Evolutionary conservation across 2,329 filamentous ascomycete genomes (phyloP), one percentile per base, ranked within the genome.

Genomic region (Pyrenophora teres): DNA sequence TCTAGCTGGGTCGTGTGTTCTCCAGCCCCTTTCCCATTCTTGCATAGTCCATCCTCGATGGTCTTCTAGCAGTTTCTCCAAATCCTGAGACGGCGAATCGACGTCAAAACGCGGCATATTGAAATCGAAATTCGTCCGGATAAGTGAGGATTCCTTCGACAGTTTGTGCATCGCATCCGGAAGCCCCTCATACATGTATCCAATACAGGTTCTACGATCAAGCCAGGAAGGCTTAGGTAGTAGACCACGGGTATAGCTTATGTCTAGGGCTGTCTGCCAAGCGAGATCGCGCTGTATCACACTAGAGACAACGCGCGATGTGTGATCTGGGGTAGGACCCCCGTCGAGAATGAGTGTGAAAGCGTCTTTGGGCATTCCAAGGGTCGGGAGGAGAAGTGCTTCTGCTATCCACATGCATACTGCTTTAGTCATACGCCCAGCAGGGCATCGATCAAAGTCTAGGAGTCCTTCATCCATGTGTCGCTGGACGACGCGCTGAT

Each of bases 261-360:
- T 16, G 6, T 21, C 46, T 10, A 37, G 3, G 5, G 46, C 46
- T 2, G 32, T n/a, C 30, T 48, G 46, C 38, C 46, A 41, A 9
- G 32, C 21, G 10, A 10, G n/a, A 6, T 48, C 38, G 36, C 16
- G n/a, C n/a, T 42, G 38, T 6, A 49, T n/a, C 15, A 41, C 12
- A 4, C 19, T 4, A 2, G 8, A 10, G 23, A 42, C 31, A 9
- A 49, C n/a, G 5, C 33, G 13, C 2, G 54, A 25, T 3, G 47
- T 33, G 7, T 31, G 19, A n/a, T 41, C 23, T 9, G 48, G 30
- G 4, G 31, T 45, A 6, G 51, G 35, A 12, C 44, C 23, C 7
- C 57, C 48, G 23, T 59, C 54, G 3, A 59, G 19, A 3, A 52
- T 27, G 12, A 59, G 42, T 2, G 38, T 44, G 31, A 43, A 59